Conservation (phyloP, 139 green algal species). For the Volvox reticuliferus region DNA sequence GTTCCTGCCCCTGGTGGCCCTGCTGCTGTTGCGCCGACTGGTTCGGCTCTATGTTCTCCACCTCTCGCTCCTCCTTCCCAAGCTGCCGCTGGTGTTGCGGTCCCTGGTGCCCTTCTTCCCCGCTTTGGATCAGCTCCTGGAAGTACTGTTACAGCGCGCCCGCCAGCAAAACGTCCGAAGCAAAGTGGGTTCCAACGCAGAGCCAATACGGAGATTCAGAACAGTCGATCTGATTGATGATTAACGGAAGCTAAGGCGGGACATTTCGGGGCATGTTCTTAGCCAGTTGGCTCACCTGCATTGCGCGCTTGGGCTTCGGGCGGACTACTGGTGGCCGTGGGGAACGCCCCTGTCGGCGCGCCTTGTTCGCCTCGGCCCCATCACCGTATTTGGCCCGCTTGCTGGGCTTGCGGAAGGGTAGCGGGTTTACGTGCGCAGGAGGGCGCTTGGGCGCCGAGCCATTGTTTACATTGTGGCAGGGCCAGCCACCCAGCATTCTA, state of each 20-base stretch:
- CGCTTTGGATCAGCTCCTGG: background rate
- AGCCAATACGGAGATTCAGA: background rate
- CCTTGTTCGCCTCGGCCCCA: background rate
- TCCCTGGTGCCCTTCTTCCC: background rate
- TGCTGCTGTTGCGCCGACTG: background rate
- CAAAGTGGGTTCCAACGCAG: background rate
- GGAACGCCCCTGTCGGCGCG: background rate
- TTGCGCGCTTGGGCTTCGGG: background rate
- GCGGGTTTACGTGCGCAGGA: background rate
- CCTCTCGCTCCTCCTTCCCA: background rate
- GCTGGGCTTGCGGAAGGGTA: conserved; percentile 10
- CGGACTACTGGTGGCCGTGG: background rate
- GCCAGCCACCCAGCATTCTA: conserved; percentile 19
- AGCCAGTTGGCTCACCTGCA: background rate
- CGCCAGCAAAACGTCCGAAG: background rate
- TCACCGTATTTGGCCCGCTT: conserved; percentile 22
- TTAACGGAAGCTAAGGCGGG: too few relatives aligned
- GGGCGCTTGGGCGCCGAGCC: background rate
- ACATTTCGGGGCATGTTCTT: too few relatives aligned
- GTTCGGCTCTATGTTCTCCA: background rate
- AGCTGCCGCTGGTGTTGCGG: background rate
- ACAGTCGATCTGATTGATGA: background rate
- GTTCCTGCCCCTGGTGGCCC: background rate
- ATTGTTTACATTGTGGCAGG: background rate
- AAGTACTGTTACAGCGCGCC: background rate